These are phyloP conservation scores for Sutorius australiensis DNA, from an alignment of 768 basidiomycete genomes.

Conservation along the genomic window DNA sequence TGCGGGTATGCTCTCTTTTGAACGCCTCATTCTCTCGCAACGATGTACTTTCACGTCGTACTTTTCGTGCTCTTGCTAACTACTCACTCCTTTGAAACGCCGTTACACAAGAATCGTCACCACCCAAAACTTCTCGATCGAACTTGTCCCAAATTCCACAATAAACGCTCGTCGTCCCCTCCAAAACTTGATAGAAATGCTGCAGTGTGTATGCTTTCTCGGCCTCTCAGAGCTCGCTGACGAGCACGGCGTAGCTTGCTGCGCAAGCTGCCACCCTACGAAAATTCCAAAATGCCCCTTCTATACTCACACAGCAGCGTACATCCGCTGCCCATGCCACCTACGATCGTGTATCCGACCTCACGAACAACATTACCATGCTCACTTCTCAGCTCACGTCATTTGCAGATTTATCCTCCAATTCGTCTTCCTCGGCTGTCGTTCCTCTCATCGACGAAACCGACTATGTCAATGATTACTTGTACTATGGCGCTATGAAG, in stretches of 20 bases:
- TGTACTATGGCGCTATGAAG: slow-evolving; percentile 42
- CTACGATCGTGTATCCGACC: slow-evolving; percentile 21
- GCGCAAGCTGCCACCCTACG: slow-evolving; percentile 8
- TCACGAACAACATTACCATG: slow-evolving; percentile 9
- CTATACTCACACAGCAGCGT: slow-evolving; percentile 9
- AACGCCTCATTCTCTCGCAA: not conserved
- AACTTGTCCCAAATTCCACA: not conserved
- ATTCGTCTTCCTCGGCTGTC: not conserved
- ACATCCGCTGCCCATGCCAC: slow-evolving; percentile 2
- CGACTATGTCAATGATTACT: slow-evolving; percentile 37
- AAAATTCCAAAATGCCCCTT: slow-evolving; percentile 19
- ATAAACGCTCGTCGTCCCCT: not conserved
- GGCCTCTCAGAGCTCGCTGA: not conserved
- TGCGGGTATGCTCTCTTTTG: not conserved
- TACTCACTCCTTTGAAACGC: slow-evolving; percentile 5
- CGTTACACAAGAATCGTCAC: slow-evolving; percentile 6
- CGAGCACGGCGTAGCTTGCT: slow-evolving; percentile 8
- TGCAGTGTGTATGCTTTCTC: slow-evolving; percentile 6
- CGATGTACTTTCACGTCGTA: slow-evolving; percentile 10
- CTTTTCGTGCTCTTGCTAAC: slow-evolving; percentile 10
- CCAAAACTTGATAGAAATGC: not conserved
- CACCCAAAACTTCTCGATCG: not conserved
- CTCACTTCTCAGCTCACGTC: not conserved
- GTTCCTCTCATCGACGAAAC: slow-evolving; percentile 38
- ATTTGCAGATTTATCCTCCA: not conserved